Evolutionary conservation across 805 yeast genomes (phyloP).

Genomic region (Kluyveromyces aestuarii): DNA sequence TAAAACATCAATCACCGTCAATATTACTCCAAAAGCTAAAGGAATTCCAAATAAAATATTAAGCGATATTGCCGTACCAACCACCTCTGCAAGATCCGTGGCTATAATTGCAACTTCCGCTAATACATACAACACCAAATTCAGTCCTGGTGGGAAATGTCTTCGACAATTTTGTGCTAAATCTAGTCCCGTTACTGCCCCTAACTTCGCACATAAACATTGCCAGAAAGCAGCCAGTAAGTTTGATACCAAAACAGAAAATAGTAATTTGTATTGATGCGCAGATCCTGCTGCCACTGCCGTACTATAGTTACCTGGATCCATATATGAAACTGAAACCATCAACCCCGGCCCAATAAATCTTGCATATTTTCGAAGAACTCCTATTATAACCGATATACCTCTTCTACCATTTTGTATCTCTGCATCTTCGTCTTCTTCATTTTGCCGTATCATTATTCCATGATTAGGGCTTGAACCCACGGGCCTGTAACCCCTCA

Average conservation of each 20-base stretch:
- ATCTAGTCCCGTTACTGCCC: slow-evolving; percentile 90
- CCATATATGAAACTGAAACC: slow-evolving; percentile 95
- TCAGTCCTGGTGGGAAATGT: slow-evolving; percentile 56
- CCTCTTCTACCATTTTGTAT: not conserved
- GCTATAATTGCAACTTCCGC: slow-evolving; percentile 92
- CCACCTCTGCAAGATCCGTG: slow-evolving; percentile 93
- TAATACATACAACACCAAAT: slow-evolving; percentile 55
- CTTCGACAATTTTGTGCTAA: slow-evolving; percentile 79
- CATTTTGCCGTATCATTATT: not conserved
- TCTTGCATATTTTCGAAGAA: slow-evolving; percentile 40
- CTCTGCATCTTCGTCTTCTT: not conserved
- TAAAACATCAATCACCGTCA: slow-evolving; percentile 80
- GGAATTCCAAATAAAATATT: slow-evolving; percentile 79
- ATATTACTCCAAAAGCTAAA: slow-evolving; percentile 67
- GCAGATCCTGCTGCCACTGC: slow-evolving; percentile 93
- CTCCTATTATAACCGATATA: not conserved
- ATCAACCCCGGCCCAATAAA: slow-evolving; percentile 93
- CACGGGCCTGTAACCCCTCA: not conserved
- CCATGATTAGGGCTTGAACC: not conserved
- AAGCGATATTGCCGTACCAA: slow-evolving; percentile 93
- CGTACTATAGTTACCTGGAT: slow-evolving; percentile 94
- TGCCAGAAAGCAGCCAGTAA: slow-evolving; percentile 83
- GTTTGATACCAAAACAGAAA: slow-evolving; percentile 71
- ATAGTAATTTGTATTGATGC: slow-evolving; percentile 67
- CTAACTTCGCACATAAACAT: slow-evolving; percentile 74